A percentile compares a stretch with the other conserved stretches of the same genome.
Evolutionary conservation across 2,329 filamentous ascomycete genomes (phyloP).

Genomic region (Penicillium sp.): DNA sequence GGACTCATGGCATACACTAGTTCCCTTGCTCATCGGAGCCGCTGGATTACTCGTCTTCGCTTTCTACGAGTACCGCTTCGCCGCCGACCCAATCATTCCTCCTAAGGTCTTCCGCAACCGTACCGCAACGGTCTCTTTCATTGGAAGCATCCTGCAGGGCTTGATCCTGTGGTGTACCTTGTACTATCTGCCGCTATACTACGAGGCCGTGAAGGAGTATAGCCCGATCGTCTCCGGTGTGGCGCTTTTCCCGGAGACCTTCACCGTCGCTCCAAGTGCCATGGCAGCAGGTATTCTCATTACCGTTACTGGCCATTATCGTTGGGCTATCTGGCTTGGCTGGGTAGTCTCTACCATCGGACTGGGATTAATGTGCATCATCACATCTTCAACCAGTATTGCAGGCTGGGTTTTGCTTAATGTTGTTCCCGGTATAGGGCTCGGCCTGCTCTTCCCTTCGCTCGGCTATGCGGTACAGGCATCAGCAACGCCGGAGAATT

Average conservation of each 20-base stretch:
- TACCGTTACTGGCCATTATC: slow-evolving; percentile 59
- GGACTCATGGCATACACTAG: slow-evolving; percentile 62
- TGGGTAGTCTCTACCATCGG: slow-evolving; percentile 63
- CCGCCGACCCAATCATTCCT: slow-evolving; percentile 54
- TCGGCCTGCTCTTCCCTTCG: slow-evolving; percentile 66
- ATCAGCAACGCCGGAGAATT: slow-evolving; percentile 56
- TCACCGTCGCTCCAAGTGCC: slow-evolving; percentile 64
- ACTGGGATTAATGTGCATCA: slow-evolving; percentile 50
- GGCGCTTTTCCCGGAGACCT: slow-evolving; percentile 60
- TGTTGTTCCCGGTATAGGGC: slow-evolving; percentile 60
- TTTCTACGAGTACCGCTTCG: slow-evolving; percentile 56
- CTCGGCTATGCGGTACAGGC: slow-evolving; percentile 67
- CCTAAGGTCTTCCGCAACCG: slow-evolving; percentile 49
- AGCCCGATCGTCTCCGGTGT: slow-evolving; percentile 57
- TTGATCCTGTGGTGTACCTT: slow-evolving; percentile 51
- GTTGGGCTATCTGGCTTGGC: slow-evolving; percentile 62
- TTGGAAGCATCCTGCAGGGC: slow-evolving; percentile 60
- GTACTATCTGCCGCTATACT: slow-evolving; percentile 56
- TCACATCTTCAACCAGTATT: slow-evolving; percentile 50
- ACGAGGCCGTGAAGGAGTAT: slow-evolving; percentile 53
- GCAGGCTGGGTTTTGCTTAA: slow-evolving; percentile 63
- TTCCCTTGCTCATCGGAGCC: slow-evolving; percentile 61
- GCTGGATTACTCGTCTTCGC: slow-evolving; percentile 55
- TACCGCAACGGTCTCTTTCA: slow-evolving; percentile 52
- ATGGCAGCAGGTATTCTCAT: slow-evolving; percentile 53